Percentiles rank a stretch among this genome's conserved stretches.
These are phyloP conservation scores for Primulina tabacum DNA, from an alignment of 257 asterid species.

Conservation along the genomic window DNA sequence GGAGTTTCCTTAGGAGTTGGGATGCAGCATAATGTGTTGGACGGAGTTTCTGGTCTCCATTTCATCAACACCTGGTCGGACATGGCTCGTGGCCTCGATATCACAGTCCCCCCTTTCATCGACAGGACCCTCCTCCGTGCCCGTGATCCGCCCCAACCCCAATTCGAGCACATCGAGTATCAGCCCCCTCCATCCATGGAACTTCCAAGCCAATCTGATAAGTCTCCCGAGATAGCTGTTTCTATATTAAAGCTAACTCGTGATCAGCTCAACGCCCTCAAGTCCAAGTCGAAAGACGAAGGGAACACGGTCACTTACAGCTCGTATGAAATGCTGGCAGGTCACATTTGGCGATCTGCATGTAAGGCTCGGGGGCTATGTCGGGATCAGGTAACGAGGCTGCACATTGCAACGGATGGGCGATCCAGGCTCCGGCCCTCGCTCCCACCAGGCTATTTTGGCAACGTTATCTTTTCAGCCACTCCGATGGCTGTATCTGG, in stretches of 20 bases:
- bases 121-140: constrained; percentile 84
- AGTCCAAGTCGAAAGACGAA: constrained; percentile 65
- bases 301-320: constrained; percentile 46
- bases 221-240: constrained; percentile 37
- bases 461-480: constrained; percentile 79
- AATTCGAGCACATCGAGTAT: constrained; percentile 80
- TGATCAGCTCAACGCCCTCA: constrained; percentile 55
- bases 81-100: constrained; percentile 77
- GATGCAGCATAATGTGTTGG: constrained; percentile 66
- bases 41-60: constrained; percentile 93
- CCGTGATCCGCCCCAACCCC: constrained; percentile 79
- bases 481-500: constrained; percentile 70
- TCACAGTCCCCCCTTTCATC: constrained; percentile 64
- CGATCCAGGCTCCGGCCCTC: constrained; percentile 53
- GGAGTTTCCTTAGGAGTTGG: constrained; percentile 96
- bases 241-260: constrained; percentile 54
- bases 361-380: constrained; percentile 55
- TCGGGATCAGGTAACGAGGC: constrained; percentile 46
- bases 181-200: constrained; percentile 81
- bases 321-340: constrained; percentile 62
- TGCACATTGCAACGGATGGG: constrained; percentile 63
- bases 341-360: constrained; percentile 68
- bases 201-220: constrained; percentile 16
- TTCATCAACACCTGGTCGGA: constrained; percentile 98
- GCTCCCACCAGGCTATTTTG: constrained; percentile 71